These are phyloP conservation scores for Arachnopeziza araneosa DNA, from an alignment of 2,329 filamentous ascomycete genomes.

Conservation along the genomic window DNA sequence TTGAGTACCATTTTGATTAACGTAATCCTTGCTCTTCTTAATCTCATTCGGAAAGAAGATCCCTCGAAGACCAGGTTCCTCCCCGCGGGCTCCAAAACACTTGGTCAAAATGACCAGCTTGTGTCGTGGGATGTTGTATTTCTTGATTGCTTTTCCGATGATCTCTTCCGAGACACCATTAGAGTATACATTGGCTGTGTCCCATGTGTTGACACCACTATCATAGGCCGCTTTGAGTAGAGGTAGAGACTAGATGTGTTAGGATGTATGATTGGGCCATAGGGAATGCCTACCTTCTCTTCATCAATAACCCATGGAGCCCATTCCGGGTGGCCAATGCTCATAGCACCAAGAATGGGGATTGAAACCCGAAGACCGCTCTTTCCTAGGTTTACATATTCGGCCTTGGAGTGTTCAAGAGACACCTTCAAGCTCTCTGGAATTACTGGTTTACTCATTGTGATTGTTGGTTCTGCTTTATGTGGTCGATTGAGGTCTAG, in stretches of 20 bases:
- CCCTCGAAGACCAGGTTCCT: slow-evolving; percentile 30
- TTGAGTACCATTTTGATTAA: slow-evolving; percentile 33
- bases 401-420: slow-evolving; percentile 38
- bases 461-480: background rate
- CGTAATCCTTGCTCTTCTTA: slow-evolving; percentile 42
- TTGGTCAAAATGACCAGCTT: slow-evolving; percentile 56
- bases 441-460: background rate
- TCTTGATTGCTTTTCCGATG: slow-evolving; percentile 53
- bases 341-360: slow-evolving; percentile 61
- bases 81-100: slow-evolving; percentile 44
- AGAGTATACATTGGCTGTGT: slow-evolving; percentile 50
- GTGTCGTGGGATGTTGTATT: slow-evolving; percentile 50
- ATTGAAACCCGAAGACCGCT: slow-evolving; percentile 58
- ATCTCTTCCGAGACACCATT: slow-evolving; percentile 50
- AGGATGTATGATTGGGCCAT: background rate
- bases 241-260: slow-evolving; percentile 39
- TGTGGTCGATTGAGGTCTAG: background rate
- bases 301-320: slow-evolving; percentile 54
- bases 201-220: slow-evolving; percentile 55
- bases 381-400: slow-evolving; percentile 51
- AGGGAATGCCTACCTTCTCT: slow-evolving; percentile 37
- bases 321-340: slow-evolving; percentile 48
- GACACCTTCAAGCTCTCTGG: background rate
- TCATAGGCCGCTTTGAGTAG: slow-evolving; percentile 61
- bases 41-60: slow-evolving; percentile 36